These are phyloP conservation scores for Acrocalymma vagum DNA, from an alignment of 2,329 filamentous ascomycete genomes.

Conservation along the genomic window DNA sequence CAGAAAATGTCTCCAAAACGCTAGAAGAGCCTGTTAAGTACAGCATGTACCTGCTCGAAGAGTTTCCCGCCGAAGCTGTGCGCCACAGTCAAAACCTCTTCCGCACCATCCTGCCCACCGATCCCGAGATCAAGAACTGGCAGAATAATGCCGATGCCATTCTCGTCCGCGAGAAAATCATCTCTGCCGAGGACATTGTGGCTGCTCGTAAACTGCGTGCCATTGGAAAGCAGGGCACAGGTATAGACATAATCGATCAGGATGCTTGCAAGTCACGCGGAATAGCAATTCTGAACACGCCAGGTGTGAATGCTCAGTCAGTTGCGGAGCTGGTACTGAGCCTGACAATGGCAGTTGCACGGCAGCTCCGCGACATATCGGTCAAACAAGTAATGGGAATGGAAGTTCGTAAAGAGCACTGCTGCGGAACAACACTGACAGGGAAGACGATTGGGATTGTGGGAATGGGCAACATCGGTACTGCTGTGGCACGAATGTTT, in stretches of 20 bases:
- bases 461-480: constrained; percentile 49
- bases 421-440: constrained; percentile 44
- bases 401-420: constrained; percentile 48
- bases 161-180: too few species aligned
- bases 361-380: too few species aligned
- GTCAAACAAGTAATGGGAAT: constrained; percentile 16
- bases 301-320: constrained; percentile 51
- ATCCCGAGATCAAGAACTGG: too few species aligned
- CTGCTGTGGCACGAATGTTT: constrained; percentile 4
- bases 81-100: too few species aligned
- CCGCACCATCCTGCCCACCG: too few species aligned
- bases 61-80: too few species aligned
- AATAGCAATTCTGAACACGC: constrained; percentile 56
- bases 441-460: constrained; percentile 55
- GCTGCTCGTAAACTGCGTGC: too few species aligned
- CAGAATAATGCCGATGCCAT: too few species aligned
- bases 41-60: too few species aligned
- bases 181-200: too few species aligned
- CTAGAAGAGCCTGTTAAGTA: too few species aligned
- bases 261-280: constrained; percentile 42
- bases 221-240: constrained; percentile 8
- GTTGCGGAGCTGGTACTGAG: constrained; percentile 49
- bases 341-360: constrained; percentile 40
- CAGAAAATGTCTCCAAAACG: too few species aligned
- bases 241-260: constrained; percentile 11